Evolutionary conservation across 768 basidiomycete species (phyloP), one percentile per base, ranked within the genome.

Genomic region (Fomitopsis pulvina): DNA sequence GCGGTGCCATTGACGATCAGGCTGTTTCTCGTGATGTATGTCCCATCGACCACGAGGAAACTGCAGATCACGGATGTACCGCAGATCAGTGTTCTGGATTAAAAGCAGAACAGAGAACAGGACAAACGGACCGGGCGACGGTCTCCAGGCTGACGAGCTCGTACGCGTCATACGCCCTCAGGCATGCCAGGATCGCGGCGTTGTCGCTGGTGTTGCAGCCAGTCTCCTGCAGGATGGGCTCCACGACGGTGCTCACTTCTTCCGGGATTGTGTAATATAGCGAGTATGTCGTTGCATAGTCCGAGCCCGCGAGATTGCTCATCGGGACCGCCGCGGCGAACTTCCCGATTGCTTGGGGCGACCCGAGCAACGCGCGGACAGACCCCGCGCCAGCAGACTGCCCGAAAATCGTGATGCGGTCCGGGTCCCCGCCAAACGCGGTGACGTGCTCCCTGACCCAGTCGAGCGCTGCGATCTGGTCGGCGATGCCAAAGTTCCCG

Each of bases 371-470:
- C n/a, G 61, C 62, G 47, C 63, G 58, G 6, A 76, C 72, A 5
- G 73, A 68, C 30, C 66, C 70, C 9, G 72, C 77, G 25, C 78
- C 79, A 11, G 78, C 78, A 5, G 74, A 77, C 58, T 83, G 72
- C 1, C 80, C 80, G 51, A 72, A 71, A 21, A 81, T 74, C 2
- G 76, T 78, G 41, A 83, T 71, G 1, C 68, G 68, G 8, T 61
- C 59, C 1, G 75, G 74, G 62, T 81, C 80, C 0, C 81, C 80
- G 30, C 79, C 79, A 53, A 83, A 83, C n/a, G 71, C 67, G 1
- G 64, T 60, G 51, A 82, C 80, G 60, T 82, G 70, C 29, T 69
- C 60, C 24, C 75, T 71, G 0, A 81, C 74, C 74, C 75, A 71
- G 38, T 70, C 59, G 29, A 78, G 60, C 14, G 68, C 63, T n/a